These are phyloP conservation scores for Podila epicladia DNA, from an alignment of 192 early-diverging fungal species.

Conservation along the genomic window DNA sequence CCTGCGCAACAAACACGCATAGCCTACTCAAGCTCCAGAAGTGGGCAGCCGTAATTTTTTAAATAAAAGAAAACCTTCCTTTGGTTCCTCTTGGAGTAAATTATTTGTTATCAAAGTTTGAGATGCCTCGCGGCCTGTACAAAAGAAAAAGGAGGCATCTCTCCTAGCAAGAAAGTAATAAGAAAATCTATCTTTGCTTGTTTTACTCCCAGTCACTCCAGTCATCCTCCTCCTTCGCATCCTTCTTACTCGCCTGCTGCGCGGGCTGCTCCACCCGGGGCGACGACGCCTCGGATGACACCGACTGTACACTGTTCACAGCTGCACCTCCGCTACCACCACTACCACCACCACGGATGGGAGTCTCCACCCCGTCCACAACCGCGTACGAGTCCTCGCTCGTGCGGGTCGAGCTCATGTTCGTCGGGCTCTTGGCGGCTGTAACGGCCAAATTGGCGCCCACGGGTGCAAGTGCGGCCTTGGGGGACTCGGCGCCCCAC, in stretches of 20 bases:
- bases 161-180: too few species aligned
- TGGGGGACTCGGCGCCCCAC: conserved; percentile 35
- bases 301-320: conserved; percentile 11
- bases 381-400: conserved; percentile 41
- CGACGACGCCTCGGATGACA: conserved; percentile 26
- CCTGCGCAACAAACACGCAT: too few species aligned
- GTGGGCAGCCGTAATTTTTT: too few species aligned
- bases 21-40: too few species aligned
- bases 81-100: too few species aligned
- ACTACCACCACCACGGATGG: neutral
- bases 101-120: too few species aligned
- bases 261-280: conserved; percentile 17
- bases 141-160: too few species aligned
- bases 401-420: conserved; percentile 41
- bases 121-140: too few species aligned
- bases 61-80: too few species aligned
- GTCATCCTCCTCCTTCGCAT: conserved; percentile 47
- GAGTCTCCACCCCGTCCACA: conserved; percentile 22
- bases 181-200: too few species aligned
- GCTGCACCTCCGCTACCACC: neutral
- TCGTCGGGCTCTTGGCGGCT: conserved; percentile 28
- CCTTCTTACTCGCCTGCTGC: conserved; percentile 13
- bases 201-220: conserved; percentile 51
- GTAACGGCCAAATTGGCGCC: conserved; percentile 3
- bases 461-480: conserved; percentile 5